A percentile compares a stretch with the other conserved stretches of the same genome.
Conservation (phyloP, 768 basidiomycete genomes). For the Leucosporidium creatinivorum region DNA sequence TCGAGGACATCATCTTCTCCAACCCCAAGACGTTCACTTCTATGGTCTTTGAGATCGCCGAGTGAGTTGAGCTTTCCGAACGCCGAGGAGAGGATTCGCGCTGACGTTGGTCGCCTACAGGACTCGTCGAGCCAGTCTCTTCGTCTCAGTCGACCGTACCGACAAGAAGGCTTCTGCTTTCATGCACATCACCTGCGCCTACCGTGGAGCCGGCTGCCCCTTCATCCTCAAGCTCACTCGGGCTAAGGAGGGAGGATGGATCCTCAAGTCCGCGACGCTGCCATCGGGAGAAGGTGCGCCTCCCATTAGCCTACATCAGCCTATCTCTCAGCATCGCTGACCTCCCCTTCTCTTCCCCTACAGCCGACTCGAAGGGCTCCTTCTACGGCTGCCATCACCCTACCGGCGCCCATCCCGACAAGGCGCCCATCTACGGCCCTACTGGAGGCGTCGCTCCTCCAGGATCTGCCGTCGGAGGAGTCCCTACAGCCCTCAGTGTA, state of each 20-base stretch:
- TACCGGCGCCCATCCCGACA: conserved; percentile 5
- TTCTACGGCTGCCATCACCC: conserved; percentile 28
- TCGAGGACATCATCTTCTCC: conserved; percentile 29
- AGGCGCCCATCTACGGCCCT: neutral
- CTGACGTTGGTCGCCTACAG: neutral
- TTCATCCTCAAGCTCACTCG: conserved; percentile 27
- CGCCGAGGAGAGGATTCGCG: neutral
- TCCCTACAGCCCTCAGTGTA: too few relatives aligned
- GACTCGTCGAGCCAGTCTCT: conserved; percentile 7
- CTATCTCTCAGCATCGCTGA: neutral
- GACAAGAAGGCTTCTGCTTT: conserved; percentile 26
- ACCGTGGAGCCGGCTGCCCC: conserved; percentile 21
- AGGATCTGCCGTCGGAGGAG: too few relatives aligned
- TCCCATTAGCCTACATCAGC: too few relatives aligned
- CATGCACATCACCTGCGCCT: conserved; percentile 32
- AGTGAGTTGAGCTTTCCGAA: conserved; percentile 8
- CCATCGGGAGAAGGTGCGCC: neutral
- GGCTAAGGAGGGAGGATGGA: conserved; percentile 30
- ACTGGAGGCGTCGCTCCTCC: neutral
- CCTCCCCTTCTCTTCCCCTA: neutral
- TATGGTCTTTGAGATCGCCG: conserved; percentile 16
- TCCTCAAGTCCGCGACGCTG: conserved; percentile 4
- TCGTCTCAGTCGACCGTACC: conserved; percentile 30
- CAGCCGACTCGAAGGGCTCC: conserved; percentile 19
- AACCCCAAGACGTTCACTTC: conserved; percentile 18